These are phyloP conservation scores for Pyrenochaeta sp. DNA, from an alignment of 2,329 filamentous ascomycete genomes.

Conservation along the genomic window DNA sequence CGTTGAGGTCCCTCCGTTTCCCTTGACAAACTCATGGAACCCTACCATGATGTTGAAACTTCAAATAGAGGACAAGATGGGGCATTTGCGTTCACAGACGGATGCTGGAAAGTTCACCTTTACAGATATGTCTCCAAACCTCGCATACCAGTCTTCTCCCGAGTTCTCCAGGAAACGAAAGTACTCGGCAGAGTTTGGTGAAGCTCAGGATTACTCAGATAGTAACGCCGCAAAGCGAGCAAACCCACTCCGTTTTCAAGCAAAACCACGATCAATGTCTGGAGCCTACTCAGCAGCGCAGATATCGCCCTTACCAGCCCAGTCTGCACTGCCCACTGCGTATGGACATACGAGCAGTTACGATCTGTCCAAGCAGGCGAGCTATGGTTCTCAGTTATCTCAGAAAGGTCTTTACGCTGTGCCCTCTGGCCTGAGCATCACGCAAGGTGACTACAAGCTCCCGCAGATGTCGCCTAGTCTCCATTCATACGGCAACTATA, in stretches of 20 bases:
- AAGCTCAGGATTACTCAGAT: constrained; percentile 37
- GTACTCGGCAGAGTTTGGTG: constrained; percentile 39
- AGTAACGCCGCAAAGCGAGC: constrained; percentile 47
- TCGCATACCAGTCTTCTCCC: constrained; percentile 41
- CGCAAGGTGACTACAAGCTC: constrained; percentile 42
- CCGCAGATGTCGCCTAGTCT: constrained; percentile 46
- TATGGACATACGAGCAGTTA: constrained; percentile 51
- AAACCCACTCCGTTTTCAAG: constrained; percentile 47
- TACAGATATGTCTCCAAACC: constrained; percentile 55
- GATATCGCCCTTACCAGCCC: constrained; percentile 49
- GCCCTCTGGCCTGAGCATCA: constrained; percentile 36
- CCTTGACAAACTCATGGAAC: constrained; percentile 64
- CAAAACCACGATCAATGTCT: constrained; percentile 42
- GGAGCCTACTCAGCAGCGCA: constrained; percentile 44
- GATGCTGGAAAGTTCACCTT: constrained; percentile 71
- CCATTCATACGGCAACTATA: constrained; percentile 53
- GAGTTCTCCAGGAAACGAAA: constrained; percentile 43
- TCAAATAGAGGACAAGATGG: constrained; percentile 66
- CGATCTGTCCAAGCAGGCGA: constrained; percentile 45
- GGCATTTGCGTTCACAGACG: constrained; percentile 58
- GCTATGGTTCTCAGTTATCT: constrained; percentile 41
- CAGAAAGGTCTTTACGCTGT: constrained; percentile 48
- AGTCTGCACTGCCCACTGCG: constrained; percentile 44
- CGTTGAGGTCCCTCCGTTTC: constrained; percentile 74
- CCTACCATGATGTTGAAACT: constrained; percentile 67